Conservation (phyloP, 352 stramenopile species). For the Phytophthora chlamydospora region DNA sequence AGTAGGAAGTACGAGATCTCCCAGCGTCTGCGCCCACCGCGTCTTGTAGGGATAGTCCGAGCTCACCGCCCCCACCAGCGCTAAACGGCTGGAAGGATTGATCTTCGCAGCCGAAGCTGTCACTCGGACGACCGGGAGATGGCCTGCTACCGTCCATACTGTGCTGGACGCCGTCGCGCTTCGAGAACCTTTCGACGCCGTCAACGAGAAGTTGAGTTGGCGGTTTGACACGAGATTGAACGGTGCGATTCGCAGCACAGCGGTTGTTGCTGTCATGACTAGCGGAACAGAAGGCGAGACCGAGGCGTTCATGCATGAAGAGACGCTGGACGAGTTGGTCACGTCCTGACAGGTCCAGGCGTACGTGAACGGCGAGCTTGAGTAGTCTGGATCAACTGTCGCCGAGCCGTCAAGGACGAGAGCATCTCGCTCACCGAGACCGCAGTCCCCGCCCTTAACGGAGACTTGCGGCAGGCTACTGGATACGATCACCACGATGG, state of each 20-base stretch:
- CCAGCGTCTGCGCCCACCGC: conserved; percentile 61
- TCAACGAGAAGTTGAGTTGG: conserved; percentile 58
- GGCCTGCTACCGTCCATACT: conserved; percentile 58
- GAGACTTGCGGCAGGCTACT: conserved; percentile 43
- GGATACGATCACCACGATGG: conserved; percentile 47
- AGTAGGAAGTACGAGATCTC: conserved; percentile 53
- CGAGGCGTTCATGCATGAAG: conserved; percentile 19
- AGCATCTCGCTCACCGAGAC: conserved; percentile 53
- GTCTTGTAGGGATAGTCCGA: conserved; percentile 71
- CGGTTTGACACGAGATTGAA: conserved; percentile 49
- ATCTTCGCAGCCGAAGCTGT: conserved; percentile 43
- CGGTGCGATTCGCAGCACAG: conserved; percentile 44
- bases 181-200: conserved; percentile 37
- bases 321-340: conserved; percentile 33
- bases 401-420: conserved; percentile 55
- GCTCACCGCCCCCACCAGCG: conserved; percentile 39
- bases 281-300: conserved; percentile 11
- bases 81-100: conserved; percentile 51
- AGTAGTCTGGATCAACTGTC: conserved; percentile 58
- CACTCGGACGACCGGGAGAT: conserved; percentile 50
- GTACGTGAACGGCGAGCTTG: conserved; percentile 44
- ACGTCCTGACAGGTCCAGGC: conserved; percentile 63
- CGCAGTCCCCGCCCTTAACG: conserved; percentile 52
- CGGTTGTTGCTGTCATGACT: conserved; percentile 18
- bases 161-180: conserved; percentile 29